phyloP scores from a whole-genome alignment of 2,329 filamentous ascomycete species.

The Epichloe gansuensis region DNA sequence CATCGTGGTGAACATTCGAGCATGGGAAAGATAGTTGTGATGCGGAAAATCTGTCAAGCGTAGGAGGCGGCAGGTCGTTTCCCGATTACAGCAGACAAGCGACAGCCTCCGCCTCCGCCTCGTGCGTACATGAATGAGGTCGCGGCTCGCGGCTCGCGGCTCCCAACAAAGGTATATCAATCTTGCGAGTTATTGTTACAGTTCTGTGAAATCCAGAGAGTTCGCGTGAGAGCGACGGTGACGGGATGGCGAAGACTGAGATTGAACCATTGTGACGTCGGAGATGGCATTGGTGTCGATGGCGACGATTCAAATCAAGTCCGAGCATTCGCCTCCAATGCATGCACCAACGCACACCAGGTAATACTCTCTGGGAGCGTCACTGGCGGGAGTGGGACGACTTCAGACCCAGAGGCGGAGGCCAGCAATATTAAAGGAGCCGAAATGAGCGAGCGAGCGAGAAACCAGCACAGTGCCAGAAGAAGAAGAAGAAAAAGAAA shows the following conservation, averaged over 20 bases:
- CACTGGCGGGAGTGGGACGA: neutral
- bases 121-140: neutral
- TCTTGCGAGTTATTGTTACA: neutral
- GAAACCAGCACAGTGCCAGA: neutral
- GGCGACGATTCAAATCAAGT: neutral
- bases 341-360: neutral
- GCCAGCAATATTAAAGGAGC: neutral
- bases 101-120: neutral
- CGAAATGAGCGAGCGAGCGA: neutral
- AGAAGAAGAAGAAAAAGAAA: neutral
- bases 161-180: neutral
- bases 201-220: neutral
- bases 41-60: neutral
- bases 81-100: neutral
- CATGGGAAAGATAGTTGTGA: neutral
- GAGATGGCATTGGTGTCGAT: neutral
- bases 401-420: neutral
- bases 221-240: too few species aligned
- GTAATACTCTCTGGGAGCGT: too few species aligned
- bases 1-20: neutral
- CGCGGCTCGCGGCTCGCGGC: neutral
- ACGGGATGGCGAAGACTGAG: too few species aligned
- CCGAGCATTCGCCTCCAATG: neutral
- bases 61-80: neutral
- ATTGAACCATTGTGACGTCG: too few species aligned